A percentile compares a stretch with the other conserved stretches of the same genome.
Evolutionary conservation across 129 eudicot species (phyloP).

Genomic region (Arctium minus): DNA sequence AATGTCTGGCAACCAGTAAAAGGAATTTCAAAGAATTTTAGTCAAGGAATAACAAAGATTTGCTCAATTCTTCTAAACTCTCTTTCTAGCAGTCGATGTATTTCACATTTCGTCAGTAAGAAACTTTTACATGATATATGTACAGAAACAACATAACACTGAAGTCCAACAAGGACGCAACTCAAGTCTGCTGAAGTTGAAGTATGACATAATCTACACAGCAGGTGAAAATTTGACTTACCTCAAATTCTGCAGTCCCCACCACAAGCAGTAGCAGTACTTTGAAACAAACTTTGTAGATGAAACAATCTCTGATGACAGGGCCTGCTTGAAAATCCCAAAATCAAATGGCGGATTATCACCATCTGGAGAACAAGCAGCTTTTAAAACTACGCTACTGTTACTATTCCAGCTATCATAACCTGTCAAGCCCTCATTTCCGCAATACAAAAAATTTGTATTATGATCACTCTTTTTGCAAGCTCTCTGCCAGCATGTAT

Average conservation of each 20-base stretch:
- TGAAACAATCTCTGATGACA: constrained; percentile 68
- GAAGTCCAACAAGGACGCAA: constrained; percentile 5
- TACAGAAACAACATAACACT: not conserved
- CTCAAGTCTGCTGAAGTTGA: not conserved
- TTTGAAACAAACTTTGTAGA: constrained; percentile 67
- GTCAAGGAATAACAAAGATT: not conserved
- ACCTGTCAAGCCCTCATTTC: constrained; percentile 46
- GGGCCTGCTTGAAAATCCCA: constrained; percentile 84
- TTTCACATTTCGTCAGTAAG: not conserved
- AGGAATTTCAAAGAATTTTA: not conserved
- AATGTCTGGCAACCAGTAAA: not conserved
- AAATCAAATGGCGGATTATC: constrained; percentile 75
- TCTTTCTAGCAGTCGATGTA: not conserved
- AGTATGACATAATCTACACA: not conserved
- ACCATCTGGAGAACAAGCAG: constrained; percentile 48
- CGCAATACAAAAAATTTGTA: constrained; percentile 70
- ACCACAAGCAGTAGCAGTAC: constrained; percentile 97
- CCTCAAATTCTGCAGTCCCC: constrained; percentile 98
- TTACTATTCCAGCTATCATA: constrained; percentile 48
- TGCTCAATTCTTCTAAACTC: not conserved
- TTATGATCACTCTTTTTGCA: constrained; percentile 33
- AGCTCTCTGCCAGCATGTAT: constrained; percentile 86
- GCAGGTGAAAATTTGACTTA: constrained; percentile 15
- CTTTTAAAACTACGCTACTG: constrained; percentile 42
- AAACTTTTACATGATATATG: not conserved